Base-by-base conservation (phyloP, 306 rosid species). In the Sophora flavescens region DNA sequence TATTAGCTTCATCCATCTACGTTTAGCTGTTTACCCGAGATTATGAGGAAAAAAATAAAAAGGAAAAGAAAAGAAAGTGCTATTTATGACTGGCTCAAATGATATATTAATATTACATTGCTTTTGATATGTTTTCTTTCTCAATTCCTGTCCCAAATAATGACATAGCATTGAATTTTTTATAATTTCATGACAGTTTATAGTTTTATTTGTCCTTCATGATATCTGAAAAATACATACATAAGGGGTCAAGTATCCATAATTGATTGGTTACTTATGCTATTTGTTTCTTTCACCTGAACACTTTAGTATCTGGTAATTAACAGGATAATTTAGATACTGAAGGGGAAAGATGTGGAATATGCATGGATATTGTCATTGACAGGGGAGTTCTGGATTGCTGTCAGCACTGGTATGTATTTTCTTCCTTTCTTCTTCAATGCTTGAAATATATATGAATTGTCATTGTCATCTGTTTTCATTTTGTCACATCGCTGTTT, bases 301-400 rank as follows among this genome's bases (percentile, higher is more conserved):
- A 45, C 56, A 22, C 58, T 41, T 41, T 72, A 35, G 4, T 63
- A 10, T 69, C 61, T 69, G 70, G 64, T 63, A 63, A 71, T 79
- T 68, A 16, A 68, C 88, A 95, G 99, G 92, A 80, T n/a, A 77
- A 62, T 89, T 50, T 81, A 56, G 76, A 79, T 70, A 72, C 74
- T 15, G 97, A 87, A 74, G 91, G 87, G 50, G 93, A 89, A 84
- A 84, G 87, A 57, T 95, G 99, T 78, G 99, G 99, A 52, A 95
- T 95, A 79, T 95, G 99, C 83, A 92, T 95, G 99, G 97, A 92
- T 80, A 33, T 84, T 58, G 82, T 95, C 72, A 75, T 95, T 63
- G 99, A 95, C 69, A 84, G 99, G 85, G 99, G 97, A 77, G 89
- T 95, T 84, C 82, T 95, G 41, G 99, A 95, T 83, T 95, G 97